Conservation (phyloP, 805 yeast species). For the Cyberlindnera mrakii region DNA sequence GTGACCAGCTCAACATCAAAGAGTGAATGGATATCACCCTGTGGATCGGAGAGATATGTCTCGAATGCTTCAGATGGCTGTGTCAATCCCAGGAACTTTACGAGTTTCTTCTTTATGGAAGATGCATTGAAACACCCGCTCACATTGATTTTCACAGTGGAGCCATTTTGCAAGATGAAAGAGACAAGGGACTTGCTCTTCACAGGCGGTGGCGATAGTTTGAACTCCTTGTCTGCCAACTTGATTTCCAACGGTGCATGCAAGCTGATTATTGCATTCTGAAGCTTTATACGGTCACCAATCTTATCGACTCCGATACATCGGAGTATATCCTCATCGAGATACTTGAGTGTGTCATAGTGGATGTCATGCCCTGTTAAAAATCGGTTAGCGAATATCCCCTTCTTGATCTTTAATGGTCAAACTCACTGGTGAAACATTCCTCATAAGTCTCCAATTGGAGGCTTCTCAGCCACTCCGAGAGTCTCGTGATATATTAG, state of each 20-base stretch:
- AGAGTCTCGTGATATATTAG: not conserved
- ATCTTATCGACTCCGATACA: conserved; percentile 71
- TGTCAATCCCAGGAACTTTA: conserved; percentile 48
- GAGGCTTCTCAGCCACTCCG: conserved; percentile 7
- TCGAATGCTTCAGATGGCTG: conserved; percentile 46
- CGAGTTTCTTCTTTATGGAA: conserved; percentile 63
- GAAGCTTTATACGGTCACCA: conserved; percentile 76
- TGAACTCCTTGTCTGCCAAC: conserved; percentile 10
- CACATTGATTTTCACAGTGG: conserved; percentile 60
- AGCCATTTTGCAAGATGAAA: conserved; percentile 71
- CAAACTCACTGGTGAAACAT: conserved; percentile 6
- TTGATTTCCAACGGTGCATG: conserved; percentile 10
- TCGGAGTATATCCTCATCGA: conserved; percentile 58
- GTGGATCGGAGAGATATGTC: conserved; percentile 49
- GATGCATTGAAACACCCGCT: conserved; percentile 78
- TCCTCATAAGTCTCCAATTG: conserved; percentile 5
- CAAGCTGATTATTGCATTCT: conserved; percentile 48
- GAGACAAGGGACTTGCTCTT: conserved; percentile 36
- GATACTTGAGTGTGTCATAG: conserved; percentile 22
- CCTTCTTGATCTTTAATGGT: not conserved
- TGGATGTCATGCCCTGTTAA: conserved; percentile 10
- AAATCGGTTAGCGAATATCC: too few relatives aligned
- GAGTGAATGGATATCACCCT: conserved; percentile 39
- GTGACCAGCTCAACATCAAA: conserved; percentile 79
- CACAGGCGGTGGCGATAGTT: conserved; percentile 16